Evolutionary conservation across 2,329 filamentous ascomycete species (phyloP), one percentile per base, ranked within the genome.

Genomic region (Clarireedia sp.): DNA sequence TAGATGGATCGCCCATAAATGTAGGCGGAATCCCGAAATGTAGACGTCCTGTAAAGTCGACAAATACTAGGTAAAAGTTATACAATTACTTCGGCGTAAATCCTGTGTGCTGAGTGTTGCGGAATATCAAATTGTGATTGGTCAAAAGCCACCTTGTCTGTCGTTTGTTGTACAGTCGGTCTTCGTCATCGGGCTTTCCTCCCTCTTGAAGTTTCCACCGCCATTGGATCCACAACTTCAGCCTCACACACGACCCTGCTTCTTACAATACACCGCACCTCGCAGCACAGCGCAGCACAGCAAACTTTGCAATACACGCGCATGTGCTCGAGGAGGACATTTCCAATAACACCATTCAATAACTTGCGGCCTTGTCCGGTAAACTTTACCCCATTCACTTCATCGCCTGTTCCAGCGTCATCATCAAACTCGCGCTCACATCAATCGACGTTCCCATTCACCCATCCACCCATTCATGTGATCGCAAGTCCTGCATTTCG

Each of bases 101-200:
- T 33, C 29, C 29, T 14, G 9, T 33, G 29, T 33, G 29, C 4
- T 33, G 9, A 14, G 3, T 33, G 12, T 33, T 5, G 12, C 12
- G 29, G 29, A 33, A 12, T 33, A 12, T 33, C 12, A 12, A 33
- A 33, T 33, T 33, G 29, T 33, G 29, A 33, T 33, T 33, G 29
- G 29, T 33, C 29, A 33, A 33, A 33, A 33, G 24, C 29, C 10
- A 4, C 29, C 4, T 33, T 33, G 29, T 33, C 9, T 33, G 9
- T 10, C 3, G 29, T 33, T 33, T 33, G 29, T 12, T 33, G 29
- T 33, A 9, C 29, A 12, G 29, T 33, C 12, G 26, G 47, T 14
- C 43, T 38, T 45, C 49, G 37, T 46, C 50, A 52, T 47, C 50
- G 37, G 46, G 50, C 50, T 52, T 52, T 47, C 50, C 50, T 52